Base-by-base conservation (phyloP, 2,329 filamentous ascomycete genomes). In the Pseudogymnoascus destructans region DNA sequence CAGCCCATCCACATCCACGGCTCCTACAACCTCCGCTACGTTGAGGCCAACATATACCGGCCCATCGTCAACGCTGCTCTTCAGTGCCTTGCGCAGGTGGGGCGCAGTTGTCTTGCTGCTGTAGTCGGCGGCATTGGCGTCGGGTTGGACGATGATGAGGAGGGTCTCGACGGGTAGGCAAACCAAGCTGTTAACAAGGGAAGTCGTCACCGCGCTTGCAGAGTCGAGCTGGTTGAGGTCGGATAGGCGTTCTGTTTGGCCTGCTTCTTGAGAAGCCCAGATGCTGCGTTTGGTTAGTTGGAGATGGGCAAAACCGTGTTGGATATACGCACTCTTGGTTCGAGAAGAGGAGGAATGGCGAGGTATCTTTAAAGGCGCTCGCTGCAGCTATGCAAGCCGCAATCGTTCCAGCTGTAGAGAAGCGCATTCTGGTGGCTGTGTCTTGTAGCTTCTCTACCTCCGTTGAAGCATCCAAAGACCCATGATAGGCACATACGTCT, bases 281-380 rank as follows among this genome's bases (percentile, higher is more conserved):
- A 21, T 57, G 32, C 52, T 58, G 4, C 49, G 19, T 30, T 27
- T 40, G 30, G 27, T 35, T 35, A 55, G 60, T n/a, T 38, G 19
- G 57, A 8, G 17, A 17, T 23, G 55, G 36, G 32, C 25, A 52
- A 25, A 52, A 54, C 38, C 27, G 59, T 23, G 13, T 36, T 38
- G 56, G 46, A 21, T 23, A 61, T 58, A 68, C 85, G 67, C 84
- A 95, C 91, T 84, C 76, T 62, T 86, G 80, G 49, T 86, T 92
- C 30, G 92, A 96, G 71, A 95, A 85, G 64, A 96, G 75, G 69
- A 95, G 80, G 72, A 95, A 93, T 15, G 93, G 92, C 58, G 89
- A 91, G 1, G 91, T 89, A 72, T 95, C 86, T 62, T 81, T 83
- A 71, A 95, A 93, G 23, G 89, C 91, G 61, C 82, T 75, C 46